A percentile compares a stretch with the other conserved stretches of the same genome.
These are phyloP conservation scores for Westerdykella ornata DNA, from an alignment of 2,329 filamentous ascomycete species.

Conservation along the genomic window DNA sequence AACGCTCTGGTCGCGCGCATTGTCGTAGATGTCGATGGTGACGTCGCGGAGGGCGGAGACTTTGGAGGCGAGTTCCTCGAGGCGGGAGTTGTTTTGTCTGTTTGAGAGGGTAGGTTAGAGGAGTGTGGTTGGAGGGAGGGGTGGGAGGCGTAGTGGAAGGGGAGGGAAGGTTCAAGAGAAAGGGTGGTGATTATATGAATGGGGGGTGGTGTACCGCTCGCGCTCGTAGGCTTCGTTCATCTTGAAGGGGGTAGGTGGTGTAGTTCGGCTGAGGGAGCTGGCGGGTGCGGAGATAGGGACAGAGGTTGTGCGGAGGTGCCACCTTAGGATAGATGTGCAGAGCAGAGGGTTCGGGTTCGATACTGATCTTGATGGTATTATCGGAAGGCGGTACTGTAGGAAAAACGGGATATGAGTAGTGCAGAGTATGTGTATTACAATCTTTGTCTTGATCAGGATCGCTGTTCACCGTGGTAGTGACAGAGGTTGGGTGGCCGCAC, in stretches of 20 bases:
- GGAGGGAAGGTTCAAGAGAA: neutral
- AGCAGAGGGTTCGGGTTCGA: too few relatives aligned
- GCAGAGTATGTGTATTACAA: too few relatives aligned
- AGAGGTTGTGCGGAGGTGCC: too few relatives aligned
- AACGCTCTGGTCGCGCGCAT: slow-evolving; percentile 78
- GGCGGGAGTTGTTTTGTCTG: slow-evolving; percentile 88
- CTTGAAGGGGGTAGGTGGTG: neutral
- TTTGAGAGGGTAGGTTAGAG: slow-evolving; percentile 9
- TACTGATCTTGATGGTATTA: too few relatives aligned
- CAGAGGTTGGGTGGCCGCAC: too few relatives aligned
- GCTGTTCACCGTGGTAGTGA: too few relatives aligned
- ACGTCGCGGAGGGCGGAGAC: slow-evolving; percentile 87
- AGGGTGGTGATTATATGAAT: neutral
- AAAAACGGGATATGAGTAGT: too few relatives aligned
- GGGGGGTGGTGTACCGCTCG: slow-evolving; percentile 49
- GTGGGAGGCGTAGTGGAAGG: slow-evolving; percentile 2
- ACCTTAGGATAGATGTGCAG: too few relatives aligned
- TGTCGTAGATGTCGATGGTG: slow-evolving; percentile 96
- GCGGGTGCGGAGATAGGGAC: too few relatives aligned
- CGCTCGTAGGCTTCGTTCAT: slow-evolving; percentile 56
- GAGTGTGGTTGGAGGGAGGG: neutral
- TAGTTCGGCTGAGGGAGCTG: too few relatives aligned
- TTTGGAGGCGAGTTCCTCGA: slow-evolving; percentile 84
- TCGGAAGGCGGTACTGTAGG: too few relatives aligned
- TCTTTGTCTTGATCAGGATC: too few relatives aligned